Evolutionary conservation across 192 early-diverging fungal species (phyloP).

Genomic region (Glomus cerebriforme): DNA sequence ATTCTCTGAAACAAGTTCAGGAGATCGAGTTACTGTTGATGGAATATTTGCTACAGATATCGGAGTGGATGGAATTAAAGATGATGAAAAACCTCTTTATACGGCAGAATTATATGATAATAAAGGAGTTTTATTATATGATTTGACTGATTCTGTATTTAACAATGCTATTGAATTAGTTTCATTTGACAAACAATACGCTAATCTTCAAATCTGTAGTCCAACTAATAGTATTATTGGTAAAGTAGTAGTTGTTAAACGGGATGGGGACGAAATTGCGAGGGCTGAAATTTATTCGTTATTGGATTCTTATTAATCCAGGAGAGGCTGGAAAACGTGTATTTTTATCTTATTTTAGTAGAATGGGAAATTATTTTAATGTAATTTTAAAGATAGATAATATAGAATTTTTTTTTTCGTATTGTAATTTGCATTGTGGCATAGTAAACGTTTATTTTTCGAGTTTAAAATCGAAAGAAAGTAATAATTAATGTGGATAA

Average conservation of each 20-base stretch:
- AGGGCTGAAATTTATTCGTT: not conserved
- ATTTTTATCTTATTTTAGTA: too few species aligned
- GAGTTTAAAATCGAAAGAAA: too few species aligned
- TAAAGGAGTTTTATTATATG: not conserved
- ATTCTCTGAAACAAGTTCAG: not conserved
- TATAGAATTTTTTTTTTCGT: too few species aligned
- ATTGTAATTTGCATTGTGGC: too few species aligned
- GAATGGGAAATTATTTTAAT: too few species aligned
- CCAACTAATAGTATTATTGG: not conserved
- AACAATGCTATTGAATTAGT: not conserved
- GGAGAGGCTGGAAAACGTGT: too few species aligned
- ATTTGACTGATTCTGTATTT: not conserved
- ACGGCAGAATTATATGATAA: not conserved
- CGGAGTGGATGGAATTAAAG: not conserved
- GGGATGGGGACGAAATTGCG: not conserved
- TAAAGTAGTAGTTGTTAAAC: not conserved
- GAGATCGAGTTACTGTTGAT: not conserved
- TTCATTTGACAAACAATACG: not conserved
- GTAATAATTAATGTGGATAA: too few species aligned
- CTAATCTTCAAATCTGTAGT: not conserved
- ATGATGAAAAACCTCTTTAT: not conserved
- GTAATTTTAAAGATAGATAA: too few species aligned
- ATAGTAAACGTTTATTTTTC: too few species aligned
- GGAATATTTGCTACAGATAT: not conserved
- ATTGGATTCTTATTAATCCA: not conserved